Percentiles rank a stretch among this genome's conserved stretches.
Conservation (phyloP, 2,329 filamentous ascomycete genomes). For the Huntiella moniliformis region DNA sequence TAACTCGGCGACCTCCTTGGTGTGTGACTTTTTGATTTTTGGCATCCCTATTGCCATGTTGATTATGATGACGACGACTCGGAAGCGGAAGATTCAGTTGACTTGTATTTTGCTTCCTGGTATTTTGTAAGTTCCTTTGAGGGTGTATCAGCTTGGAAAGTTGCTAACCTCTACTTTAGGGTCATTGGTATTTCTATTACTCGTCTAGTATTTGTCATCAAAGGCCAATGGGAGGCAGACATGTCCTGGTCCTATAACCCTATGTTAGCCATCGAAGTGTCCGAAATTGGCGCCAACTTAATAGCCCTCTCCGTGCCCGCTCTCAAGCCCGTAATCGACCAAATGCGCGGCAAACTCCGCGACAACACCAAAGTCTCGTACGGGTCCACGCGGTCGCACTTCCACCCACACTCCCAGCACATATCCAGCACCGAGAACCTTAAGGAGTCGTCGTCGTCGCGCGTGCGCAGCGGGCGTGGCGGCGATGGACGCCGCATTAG, state of each 20-base stretch:
- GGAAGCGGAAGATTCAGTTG: slow-evolving; percentile 27
- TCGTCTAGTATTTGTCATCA: slow-evolving; percentile 28
- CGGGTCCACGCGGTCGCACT: slow-evolving; percentile 17
- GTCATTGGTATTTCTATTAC: slow-evolving; percentile 30
- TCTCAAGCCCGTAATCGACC: slow-evolving; percentile 28
- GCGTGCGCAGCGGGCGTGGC: slow-evolving; percentile 3
- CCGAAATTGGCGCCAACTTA: slow-evolving; percentile 31
- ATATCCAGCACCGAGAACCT: slow-evolving; percentile 12
- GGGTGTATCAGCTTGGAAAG: neutral
- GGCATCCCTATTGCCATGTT: slow-evolving; percentile 31
- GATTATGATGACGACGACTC: slow-evolving; percentile 24
- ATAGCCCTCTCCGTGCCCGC: slow-evolving; percentile 32
- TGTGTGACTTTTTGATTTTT: slow-evolving; percentile 32
- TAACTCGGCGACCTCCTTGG: slow-evolving; percentile 29
- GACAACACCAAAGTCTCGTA: slow-evolving; percentile 13
- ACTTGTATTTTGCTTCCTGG: slow-evolving; percentile 30
- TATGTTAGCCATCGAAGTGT: slow-evolving; percentile 29
- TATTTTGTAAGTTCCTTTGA: slow-evolving; percentile 21
- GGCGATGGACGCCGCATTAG: neutral
- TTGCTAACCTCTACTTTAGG: slow-evolving; percentile 15
- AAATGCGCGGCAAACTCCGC: slow-evolving; percentile 16
- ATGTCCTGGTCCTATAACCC: slow-evolving; percentile 32
- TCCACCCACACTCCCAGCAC: slow-evolving; percentile 18
- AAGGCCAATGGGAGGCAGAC: slow-evolving; percentile 28
- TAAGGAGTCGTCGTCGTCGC: slow-evolving; percentile 4